phyloP scores from a whole-genome alignment of 441 rosid genomes.

The Euphorbia corollata region DNA sequence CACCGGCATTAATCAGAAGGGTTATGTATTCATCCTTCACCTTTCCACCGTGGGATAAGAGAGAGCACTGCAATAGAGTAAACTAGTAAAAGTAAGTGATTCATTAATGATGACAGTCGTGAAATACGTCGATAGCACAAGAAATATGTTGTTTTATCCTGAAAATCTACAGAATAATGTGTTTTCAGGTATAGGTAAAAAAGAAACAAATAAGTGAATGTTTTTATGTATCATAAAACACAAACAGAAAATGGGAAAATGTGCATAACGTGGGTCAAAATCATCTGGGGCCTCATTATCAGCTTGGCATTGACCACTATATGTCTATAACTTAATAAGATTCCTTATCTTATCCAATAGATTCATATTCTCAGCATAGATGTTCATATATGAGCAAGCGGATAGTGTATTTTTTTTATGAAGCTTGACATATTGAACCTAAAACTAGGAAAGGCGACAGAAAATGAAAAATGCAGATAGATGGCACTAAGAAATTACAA shows the following conservation, averaged over 20 bases:
- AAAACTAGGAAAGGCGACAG: slow-evolving; percentile 14
- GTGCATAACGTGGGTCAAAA: not conserved
- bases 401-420: slow-evolving; percentile 1
- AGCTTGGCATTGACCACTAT: slow-evolving; percentile 1
- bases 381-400: not conserved
- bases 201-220: not conserved
- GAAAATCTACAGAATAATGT: not conserved
- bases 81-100: not conserved
- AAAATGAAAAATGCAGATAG: slow-evolving; percentile 1
- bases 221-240: not conserved
- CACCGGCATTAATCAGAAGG: slow-evolving; percentile 69
- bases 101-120: not conserved
- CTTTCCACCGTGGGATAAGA: slow-evolving; percentile 66
- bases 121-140: not conserved
- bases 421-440: slow-evolving; percentile 1
- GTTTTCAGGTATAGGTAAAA: not conserved
- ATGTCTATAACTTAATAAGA: not conserved
- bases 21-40: slow-evolving; percentile 72
- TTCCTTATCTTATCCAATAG: not conserved
- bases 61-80: slow-evolving; percentile 43
- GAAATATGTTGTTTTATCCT: not conserved
- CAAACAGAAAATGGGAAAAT: not conserved
- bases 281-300: not conserved
- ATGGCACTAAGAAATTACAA: slow-evolving; percentile 5
- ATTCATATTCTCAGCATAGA: not conserved